These are phyloP conservation scores for Rubia yunnanensis DNA, from an alignment of 257 asterid genomes.

Conservation along the genomic window DNA sequence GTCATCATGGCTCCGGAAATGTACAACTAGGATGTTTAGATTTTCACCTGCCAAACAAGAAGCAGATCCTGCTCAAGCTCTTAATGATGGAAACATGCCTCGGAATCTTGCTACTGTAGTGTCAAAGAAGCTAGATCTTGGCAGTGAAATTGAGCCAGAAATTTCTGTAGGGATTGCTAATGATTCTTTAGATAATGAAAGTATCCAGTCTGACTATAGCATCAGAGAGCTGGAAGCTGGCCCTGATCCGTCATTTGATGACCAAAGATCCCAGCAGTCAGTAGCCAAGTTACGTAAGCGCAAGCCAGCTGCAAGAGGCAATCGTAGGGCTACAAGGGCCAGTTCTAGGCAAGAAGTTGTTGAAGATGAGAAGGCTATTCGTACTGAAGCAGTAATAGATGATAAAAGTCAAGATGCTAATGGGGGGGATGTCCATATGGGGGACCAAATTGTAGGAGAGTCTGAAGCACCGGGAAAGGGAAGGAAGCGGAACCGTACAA, in stretches of 20 bases:
- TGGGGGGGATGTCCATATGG: conserved; percentile 42
- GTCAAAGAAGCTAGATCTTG: conserved; percentile 22
- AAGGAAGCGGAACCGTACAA: conserved; percentile 52
- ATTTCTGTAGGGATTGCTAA: conserved; percentile 34
- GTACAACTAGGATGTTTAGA: conserved; percentile 70
- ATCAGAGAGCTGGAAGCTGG: conserved; percentile 35
- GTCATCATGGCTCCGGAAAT: conserved; percentile 86
- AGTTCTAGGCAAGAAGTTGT: conserved; percentile 26
- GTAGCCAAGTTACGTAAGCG: conserved; percentile 24
- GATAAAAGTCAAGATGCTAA: conserved; percentile 25
- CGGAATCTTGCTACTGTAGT: conserved; percentile 16
- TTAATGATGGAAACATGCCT: conserved; percentile 21
- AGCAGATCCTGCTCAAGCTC: conserved; percentile 33
- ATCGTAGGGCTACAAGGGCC: conserved; percentile 31
- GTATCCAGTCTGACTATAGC: conserved; percentile 34
- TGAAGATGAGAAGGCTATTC: conserved; percentile 22
- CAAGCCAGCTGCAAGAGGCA: conserved; percentile 33
- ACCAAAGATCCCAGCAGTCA: conserved; percentile 36
- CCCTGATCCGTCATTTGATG: conserved; percentile 38
- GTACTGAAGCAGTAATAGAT: conserved; percentile 10
- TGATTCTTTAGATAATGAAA: conserved; percentile 49
- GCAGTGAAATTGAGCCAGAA: conserved; percentile 37
- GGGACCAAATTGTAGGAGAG: conserved; percentile 50
- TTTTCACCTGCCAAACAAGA: conserved; percentile 72
- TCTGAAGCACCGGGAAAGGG: conserved; percentile 37